These are phyloP conservation scores for Allantophomopsis lycopodina DNA, from an alignment of 2,329 filamentous ascomycete genomes.

Conservation along the genomic window DNA sequence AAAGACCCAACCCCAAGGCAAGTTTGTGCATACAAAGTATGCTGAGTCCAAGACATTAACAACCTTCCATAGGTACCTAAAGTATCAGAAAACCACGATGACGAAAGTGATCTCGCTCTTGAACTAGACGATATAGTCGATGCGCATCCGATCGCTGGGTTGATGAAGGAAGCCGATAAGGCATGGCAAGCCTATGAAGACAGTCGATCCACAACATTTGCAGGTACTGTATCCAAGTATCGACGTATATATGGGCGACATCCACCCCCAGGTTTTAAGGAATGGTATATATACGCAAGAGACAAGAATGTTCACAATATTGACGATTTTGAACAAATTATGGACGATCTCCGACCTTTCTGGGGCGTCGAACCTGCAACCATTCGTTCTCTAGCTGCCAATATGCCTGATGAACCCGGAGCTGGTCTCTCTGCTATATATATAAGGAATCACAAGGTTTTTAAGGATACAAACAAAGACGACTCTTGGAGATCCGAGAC, in stretches of 20 bases:
- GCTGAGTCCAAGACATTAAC: not conserved
- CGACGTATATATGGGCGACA: constrained; percentile 40
- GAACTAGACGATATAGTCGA: constrained; percentile 9
- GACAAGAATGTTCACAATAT: constrained; percentile 39
- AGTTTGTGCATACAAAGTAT: not conserved
- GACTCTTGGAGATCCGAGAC: constrained; percentile 26
- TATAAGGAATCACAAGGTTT: constrained; percentile 18
- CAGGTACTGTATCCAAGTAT: constrained; percentile 39
- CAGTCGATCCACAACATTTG: constrained; percentile 29
- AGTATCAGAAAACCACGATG: not conserved
- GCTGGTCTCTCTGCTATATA: constrained; percentile 14
- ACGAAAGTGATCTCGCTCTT: no score
- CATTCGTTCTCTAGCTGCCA: constrained; percentile 26
- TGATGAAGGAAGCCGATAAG: constrained; percentile 18
- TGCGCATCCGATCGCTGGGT: constrained; percentile 15
- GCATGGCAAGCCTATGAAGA: constrained; percentile 15
- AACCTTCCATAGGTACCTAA: not conserved
- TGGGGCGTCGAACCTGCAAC: constrained; percentile 29
- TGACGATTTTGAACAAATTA: constrained; percentile 50
- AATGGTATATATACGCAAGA: constrained; percentile 41
- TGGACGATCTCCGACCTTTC: constrained; percentile 46
- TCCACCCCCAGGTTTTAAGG: constrained; percentile 49
- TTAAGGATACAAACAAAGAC: constrained; percentile 15
- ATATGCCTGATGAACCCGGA: constrained; percentile 16
- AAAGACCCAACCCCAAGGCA: constrained; percentile 1